A percentile compares a stretch with the other conserved stretches of the same genome.
Evolutionary conservation across 1,284 basidiomycete genomes (phyloP).

Genomic region (Phellinidium pouzarii): DNA sequence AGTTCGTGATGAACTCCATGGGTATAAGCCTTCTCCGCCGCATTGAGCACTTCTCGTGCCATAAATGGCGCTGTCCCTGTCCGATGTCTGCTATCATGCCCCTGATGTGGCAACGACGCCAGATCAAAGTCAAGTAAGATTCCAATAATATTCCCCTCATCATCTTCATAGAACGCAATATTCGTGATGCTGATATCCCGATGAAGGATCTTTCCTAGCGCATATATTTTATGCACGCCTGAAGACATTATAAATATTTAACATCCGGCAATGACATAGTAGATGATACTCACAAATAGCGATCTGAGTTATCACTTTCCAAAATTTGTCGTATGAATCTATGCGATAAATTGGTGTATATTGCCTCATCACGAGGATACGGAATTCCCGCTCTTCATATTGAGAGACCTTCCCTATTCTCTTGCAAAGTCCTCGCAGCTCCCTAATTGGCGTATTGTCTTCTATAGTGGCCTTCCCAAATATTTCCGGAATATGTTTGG

Average conservation of each 20-base stretch:
- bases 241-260: too few relatives aligned
- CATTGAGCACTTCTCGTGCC: conserved; percentile 1
- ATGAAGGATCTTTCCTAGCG: background rate
- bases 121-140: conserved; percentile 7
- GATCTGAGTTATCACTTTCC: background rate
- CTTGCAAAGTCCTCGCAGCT: background rate
- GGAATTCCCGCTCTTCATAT: background rate
- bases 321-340: background rate
- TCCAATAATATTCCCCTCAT: background rate
- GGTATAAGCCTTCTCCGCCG: background rate
- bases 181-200: conserved; percentile 8
- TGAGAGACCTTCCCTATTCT: background rate
- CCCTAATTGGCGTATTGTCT: background rate
- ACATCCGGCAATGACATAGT: background rate
- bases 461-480: background rate
- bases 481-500: background rate
- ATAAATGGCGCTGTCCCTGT: conserved; percentile 2
- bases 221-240: conserved; percentile 3
- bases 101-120: background rate
- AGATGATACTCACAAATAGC: background rate
- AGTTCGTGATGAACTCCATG: background rate
- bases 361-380: background rate
- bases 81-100: background rate
- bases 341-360: background rate
- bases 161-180: background rate